Percentiles rank a stretch among this genome's conserved stretches.
phyloP scores from a whole-genome alignment of 345 rosid species.

The Syzygium aqueum region DNA sequence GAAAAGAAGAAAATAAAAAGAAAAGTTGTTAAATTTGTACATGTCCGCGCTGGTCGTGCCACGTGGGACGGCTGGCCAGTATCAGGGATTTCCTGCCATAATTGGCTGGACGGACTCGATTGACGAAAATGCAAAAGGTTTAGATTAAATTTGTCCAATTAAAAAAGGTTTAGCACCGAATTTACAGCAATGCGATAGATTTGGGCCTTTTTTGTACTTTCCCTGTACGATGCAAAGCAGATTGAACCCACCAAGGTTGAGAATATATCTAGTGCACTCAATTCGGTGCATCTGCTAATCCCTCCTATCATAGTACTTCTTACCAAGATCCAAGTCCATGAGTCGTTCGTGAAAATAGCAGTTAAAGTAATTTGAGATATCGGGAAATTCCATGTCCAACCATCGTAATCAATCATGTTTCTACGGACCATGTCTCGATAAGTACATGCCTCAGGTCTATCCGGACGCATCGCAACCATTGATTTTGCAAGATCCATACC shows the following conservation, averaged over 20 bases:
- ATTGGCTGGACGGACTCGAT: too few relatives aligned
- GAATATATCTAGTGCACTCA: accelerated
- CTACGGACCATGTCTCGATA: accelerated
- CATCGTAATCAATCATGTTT: not conserved
- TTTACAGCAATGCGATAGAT: too few relatives aligned
- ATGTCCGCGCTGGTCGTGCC: too few relatives aligned
- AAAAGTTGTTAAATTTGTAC: too few relatives aligned
- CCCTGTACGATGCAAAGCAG: too few relatives aligned
- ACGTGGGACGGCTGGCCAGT: too few relatives aligned
- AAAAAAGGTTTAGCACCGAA: too few relatives aligned
- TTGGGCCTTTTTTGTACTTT: too few relatives aligned
- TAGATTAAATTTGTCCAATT: too few relatives aligned
- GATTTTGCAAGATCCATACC: not conserved
- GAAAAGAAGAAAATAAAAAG: too few relatives aligned
- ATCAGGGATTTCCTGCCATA: too few relatives aligned
- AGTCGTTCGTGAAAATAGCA: not conserved
- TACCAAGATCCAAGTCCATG: accelerated
- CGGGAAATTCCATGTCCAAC: not conserved
- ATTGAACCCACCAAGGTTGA: not conserved
- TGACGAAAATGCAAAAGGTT: too few relatives aligned
- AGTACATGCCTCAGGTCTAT: not conserved
- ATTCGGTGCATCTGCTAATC: not conserved
- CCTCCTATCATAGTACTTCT: not conserved
- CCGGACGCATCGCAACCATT: accelerated
- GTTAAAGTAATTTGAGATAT: accelerated